These are phyloP conservation scores for Isoetes engelmannii DNA, from an alignment of 83 land plant species.

Conservation along the genomic window DNA sequence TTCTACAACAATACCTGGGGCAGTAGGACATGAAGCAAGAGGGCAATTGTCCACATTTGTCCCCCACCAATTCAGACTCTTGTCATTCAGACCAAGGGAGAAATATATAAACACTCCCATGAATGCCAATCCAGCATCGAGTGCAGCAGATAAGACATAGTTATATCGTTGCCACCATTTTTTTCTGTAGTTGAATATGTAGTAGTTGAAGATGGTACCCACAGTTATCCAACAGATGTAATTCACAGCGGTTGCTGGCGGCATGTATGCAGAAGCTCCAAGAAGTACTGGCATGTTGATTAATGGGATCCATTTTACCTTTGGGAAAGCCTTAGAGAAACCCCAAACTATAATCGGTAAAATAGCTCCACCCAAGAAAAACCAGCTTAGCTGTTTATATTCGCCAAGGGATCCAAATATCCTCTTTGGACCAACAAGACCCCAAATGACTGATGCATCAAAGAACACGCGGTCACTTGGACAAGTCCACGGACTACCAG, in stretches of 20 bases:
- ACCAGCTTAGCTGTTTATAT: constrained; percentile 46
- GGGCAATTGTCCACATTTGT: constrained; percentile 14
- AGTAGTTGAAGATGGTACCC: constrained; percentile 49
- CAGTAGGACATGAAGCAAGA: constrained; percentile 19
- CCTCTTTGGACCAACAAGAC: constrained; percentile 46
- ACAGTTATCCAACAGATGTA: constrained; percentile 45
- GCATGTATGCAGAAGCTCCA: constrained; percentile 33
- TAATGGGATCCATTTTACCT: constrained; percentile 35
- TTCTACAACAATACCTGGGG: constrained; percentile 4
- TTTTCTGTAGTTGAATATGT: constrained; percentile 35
- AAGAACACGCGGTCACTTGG: constrained; percentile 47
- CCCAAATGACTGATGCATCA: constrained; percentile 55
- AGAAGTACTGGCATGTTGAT: constrained; percentile 45
- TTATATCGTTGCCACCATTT: constrained; percentile 65
- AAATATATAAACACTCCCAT: constrained; percentile 43
- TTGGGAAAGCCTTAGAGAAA: constrained; percentile 28
- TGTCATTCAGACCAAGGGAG: constrained; percentile 24
- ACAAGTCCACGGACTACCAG: constrained; percentile 64
- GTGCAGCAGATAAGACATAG: constrained; percentile 55
- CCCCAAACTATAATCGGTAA: constrained; percentile 46
- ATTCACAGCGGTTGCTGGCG: constrained; percentile 49
- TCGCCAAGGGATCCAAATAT: constrained; percentile 51
- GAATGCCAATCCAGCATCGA: constrained; percentile 69
- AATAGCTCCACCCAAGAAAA: constrained; percentile 39
- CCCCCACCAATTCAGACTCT: constrained; percentile 18